phyloP scores from a whole-genome alignment of 306 rosid genomes.

The Vachellia pachyceras region DNA sequence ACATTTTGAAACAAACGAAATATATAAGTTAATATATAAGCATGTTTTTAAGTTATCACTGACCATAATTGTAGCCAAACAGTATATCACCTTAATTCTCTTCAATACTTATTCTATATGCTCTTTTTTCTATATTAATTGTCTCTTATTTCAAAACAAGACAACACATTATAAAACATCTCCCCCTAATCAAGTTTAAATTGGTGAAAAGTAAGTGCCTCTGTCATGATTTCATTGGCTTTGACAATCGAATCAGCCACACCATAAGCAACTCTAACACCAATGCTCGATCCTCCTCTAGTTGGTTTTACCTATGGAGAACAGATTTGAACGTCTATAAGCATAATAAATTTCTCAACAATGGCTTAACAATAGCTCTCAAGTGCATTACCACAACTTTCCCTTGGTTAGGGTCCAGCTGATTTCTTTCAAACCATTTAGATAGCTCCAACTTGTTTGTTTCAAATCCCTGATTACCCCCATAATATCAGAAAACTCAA shows the following conservation, averaged over 20 bases:
- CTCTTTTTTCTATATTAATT: background rate
- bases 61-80: slow-evolving; percentile 30
- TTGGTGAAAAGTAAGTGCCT: slow-evolving; percentile 63
- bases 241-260: slow-evolving; percentile 72
- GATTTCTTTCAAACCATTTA: slow-evolving; percentile 74
- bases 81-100: slow-evolving; percentile 17
- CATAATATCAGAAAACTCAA: slow-evolving; percentile 35
- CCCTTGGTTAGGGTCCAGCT: slow-evolving; percentile 69
- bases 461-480: slow-evolving; percentile 63
- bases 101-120: no score
- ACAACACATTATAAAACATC: slow-evolving; percentile 1
- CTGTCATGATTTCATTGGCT: slow-evolving; percentile 71
- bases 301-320: slow-evolving; percentile 83
- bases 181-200: slow-evolving; percentile 15
- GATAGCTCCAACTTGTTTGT: slow-evolving; percentile 62
- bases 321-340: slow-evolving; percentile 21
- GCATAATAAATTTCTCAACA: slow-evolving; percentile 31
- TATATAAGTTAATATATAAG: slow-evolving; percentile 26
- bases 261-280: slow-evolving; percentile 92
- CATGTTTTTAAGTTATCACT: background rate
- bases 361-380: slow-evolving; percentile 22
- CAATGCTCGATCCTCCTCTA: slow-evolving; percentile 94
- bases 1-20: slow-evolving; percentile 40
- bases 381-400: slow-evolving; percentile 86
- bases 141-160: slow-evolving; percentile 15